Conservation (phyloP, 2,329 filamentous ascomycete species). For the Ophiocordyceps camponoti-floridani region DNA sequence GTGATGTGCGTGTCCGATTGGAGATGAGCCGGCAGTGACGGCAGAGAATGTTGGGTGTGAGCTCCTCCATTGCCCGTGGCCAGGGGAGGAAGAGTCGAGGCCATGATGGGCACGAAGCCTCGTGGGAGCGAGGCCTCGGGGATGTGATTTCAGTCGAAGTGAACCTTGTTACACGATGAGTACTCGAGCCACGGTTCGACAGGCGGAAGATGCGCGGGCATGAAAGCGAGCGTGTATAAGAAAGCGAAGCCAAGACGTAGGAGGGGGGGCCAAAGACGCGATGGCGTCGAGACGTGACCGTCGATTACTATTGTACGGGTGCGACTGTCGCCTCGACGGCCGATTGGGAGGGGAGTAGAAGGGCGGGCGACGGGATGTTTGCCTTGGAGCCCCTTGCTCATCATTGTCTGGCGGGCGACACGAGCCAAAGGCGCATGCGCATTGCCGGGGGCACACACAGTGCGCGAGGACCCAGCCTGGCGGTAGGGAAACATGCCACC, state of each 20-base stretch:
- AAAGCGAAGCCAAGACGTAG: not conserved
- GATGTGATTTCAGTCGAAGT: not conserved
- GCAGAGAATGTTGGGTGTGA: slow-evolving; percentile 73
- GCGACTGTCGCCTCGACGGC: too few relatives aligned
- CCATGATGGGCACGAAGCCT: slow-evolving; percentile 29
- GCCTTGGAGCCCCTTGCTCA: not conserved
- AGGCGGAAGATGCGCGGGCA: not conserved
- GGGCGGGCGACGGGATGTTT: not conserved
- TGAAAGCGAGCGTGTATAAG: slow-evolving; percentile 1
- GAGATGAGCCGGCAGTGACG: slow-evolving; percentile 68
- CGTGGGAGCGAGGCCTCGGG: not conserved
- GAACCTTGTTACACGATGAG: not conserved
- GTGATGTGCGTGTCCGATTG: slow-evolving; percentile 66
- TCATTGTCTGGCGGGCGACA: not conserved
- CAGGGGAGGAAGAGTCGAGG: slow-evolving; percentile 35
- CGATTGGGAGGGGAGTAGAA: too few relatives aligned
- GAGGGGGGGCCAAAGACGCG: too few relatives aligned
- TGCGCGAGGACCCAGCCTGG: too few relatives aligned
- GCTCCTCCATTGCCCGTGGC: slow-evolving; percentile 35
- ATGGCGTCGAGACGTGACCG: too few relatives aligned
- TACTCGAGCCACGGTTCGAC: not conserved
- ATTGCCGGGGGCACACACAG: not conserved
- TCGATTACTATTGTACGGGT: too few relatives aligned
- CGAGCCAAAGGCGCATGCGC: not conserved
- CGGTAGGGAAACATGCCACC: too few relatives aligned